Evolutionary conservation across 495 filamentous ascomycete species (phyloP), one percentile per base, ranked within the genome.

Genomic region (Articulospora tetracladia): DNA sequence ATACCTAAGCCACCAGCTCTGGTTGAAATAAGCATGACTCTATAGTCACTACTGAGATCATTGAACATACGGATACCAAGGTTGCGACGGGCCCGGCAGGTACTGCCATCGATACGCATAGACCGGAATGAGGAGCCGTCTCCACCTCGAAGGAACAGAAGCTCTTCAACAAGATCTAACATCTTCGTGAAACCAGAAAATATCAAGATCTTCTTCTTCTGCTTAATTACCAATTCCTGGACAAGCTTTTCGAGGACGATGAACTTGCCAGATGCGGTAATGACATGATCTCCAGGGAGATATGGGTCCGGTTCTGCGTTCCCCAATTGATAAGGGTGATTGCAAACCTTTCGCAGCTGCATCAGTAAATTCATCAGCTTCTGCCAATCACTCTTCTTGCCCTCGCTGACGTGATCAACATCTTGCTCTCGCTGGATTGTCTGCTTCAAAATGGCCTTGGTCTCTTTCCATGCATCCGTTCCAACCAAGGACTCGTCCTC

Each of bases 261-360:
- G 65, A 88, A 86, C 55, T 89, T 89, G 17, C 81, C 83, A 1
- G 85, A 87, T 1, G 77, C 79, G 6, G 72, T 70, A 15, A 86
- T 77, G 17, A 87, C 60, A 62, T 84, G 80, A 12, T 67, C 66
- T 0, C 79, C 81, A 22, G 75, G 50, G 27, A 76, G 68, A 53
- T 80, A 81, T 1, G 79, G 79, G 3, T 79, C 70, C 0, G 83
- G 83, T 50, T 77, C 75, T 6, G 80, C 79, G 52, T 79, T 67
- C 0, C 77, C 74, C 0, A 86, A 65, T 0, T 84, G 68, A 53
- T 86, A 86, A 0, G 86, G 85, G 65, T 89, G 86, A 28, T 79
- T 81, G 58, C 85, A 89, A 62, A 80, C 80, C 65, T 87, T 87
- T 34, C 84, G 72, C 3, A 88, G 68, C 58, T 88, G 84, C 79